Conservation (phyloP, 768 basidiomycete species). For the Baorangia bicolor region DNA sequence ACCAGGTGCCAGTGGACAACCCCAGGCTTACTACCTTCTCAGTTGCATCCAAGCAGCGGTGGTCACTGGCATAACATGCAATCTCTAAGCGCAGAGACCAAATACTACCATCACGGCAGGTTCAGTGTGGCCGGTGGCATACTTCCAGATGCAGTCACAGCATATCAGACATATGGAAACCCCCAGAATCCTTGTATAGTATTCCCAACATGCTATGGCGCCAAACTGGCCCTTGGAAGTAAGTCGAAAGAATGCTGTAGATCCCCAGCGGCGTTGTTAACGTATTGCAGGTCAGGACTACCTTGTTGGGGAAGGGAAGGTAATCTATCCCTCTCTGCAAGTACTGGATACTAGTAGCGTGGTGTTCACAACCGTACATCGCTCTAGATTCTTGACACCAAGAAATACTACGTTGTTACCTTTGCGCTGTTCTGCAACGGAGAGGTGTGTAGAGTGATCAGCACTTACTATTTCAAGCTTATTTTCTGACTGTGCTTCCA, state of each 20-base stretch:
- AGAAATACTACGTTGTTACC: slow-evolving; percentile 54
- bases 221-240: slow-evolving; percentile 45
- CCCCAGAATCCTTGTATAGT: slow-evolving; percentile 54
- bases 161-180: slow-evolving; percentile 57
- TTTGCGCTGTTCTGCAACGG: slow-evolving; percentile 60
- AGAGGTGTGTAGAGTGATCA: slow-evolving; percentile 40
- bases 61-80: slow-evolving; percentile 4
- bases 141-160: slow-evolving; percentile 56
- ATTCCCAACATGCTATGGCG: slow-evolving; percentile 60
- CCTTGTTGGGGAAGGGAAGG: slow-evolving; percentile 53
- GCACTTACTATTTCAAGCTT: background rate
- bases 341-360: background rate
- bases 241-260: slow-evolving; percentile 15
- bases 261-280: background rate
- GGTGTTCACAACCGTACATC: background rate
- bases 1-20: background rate
- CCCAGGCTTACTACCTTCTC: background rate
- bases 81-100: slow-evolving; percentile 28
- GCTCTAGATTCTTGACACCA: slow-evolving; percentile 46
- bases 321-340: slow-evolving; percentile 8
- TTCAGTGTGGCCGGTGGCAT: slow-evolving; percentile 51
- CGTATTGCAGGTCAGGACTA: slow-evolving; percentile 43
- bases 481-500: slow-evolving; percentile 16
- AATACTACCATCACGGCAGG: slow-evolving; percentile 57
- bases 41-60: background rate